Base-by-base conservation (phyloP, 306 rosid genomes). In the Dicorynia guianensis region DNA sequence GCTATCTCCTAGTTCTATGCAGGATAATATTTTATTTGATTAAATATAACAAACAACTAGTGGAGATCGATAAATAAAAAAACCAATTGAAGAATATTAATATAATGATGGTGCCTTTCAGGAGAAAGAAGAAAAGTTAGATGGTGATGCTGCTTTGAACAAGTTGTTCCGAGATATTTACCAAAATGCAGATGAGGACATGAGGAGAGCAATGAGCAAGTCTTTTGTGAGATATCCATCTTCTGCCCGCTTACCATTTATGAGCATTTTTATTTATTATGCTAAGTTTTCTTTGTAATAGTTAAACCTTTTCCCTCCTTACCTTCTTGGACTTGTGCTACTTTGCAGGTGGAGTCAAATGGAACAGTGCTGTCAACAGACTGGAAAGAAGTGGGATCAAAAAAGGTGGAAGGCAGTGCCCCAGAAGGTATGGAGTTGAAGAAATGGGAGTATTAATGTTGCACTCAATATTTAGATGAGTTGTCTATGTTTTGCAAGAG, bases 401-500 rank as follows among this genome's bases (percentile, higher is more conserved):
- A 96, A 91, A 90, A 89, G 85, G 94, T 96, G 11, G 97, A 90
- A 79, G 96, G 98, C 61, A 96, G 98, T 69, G 94, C 99, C 60
- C 99, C 99, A 6, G 97, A 96, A 56, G 98, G 98, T 7, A 86
- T 96, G 98, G 97, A 96, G 81, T 13, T 96, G 91, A 96, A 88
- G 91, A 96, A 92, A 80, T 96, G 98, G 98, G 91, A 93, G 78
- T 80, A 77, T 67, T 92, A 76, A 82, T 59, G 15, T 3, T 6
- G 18, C 38, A 5, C 11, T 60, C 42, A 17, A 8, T 55, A 6
- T 72, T 42, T 34, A 58, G 69, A 72, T 63, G 34, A 4, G 4
- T 10, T 40, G 47, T n/a, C 18, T 34, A 4, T 61, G 63, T 42
- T 42, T 47, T 72, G 42, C 15, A 46, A 53, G 59, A 56, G 63